Evolutionary conservation across 495 filamentous ascomycete species (phyloP).

Genomic region (Lophiostoma macrostomum): DNA sequence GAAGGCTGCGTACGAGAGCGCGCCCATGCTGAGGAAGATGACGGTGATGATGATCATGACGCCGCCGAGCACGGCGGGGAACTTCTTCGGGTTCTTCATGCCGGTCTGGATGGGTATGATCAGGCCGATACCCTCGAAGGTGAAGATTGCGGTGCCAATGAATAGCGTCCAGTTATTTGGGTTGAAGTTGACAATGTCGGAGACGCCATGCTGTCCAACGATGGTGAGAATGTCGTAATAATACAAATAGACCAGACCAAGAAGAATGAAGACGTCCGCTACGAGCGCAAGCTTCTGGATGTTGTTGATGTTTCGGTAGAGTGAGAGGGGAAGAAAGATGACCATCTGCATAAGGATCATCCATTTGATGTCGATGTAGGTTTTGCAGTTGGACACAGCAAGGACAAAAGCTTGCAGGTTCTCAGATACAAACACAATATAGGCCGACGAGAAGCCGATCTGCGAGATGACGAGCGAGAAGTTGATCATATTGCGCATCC

Average conservation of each 20-base stretch:
- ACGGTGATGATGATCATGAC: slow-evolving; percentile 94
- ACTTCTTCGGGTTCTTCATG: slow-evolving; percentile 85
- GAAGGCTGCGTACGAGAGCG: slow-evolving; percentile 92
- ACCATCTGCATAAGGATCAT: slow-evolving; percentile 91
- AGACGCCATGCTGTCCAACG: slow-evolving; percentile 65
- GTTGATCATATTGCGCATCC: slow-evolving; percentile 84
- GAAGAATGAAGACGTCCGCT: slow-evolving; percentile 88
- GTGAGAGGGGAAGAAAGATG: slow-evolving; percentile 86
- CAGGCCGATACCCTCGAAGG: slow-evolving; percentile 95
- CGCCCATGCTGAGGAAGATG: slow-evolving; percentile 87
- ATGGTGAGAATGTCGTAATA: slow-evolving; percentile 94
- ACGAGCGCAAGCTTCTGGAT: slow-evolving; percentile 76
- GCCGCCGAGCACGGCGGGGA: slow-evolving; percentile 76
- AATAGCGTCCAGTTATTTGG: slow-evolving; percentile 87
- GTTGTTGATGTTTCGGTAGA: slow-evolving; percentile 94
- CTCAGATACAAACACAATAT: slow-evolving; percentile 95
- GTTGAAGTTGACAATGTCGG: slow-evolving; percentile 87
- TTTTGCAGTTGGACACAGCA: slow-evolving; percentile 76
- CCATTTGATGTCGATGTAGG: slow-evolving; percentile 75
- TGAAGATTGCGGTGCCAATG: slow-evolving; percentile 98
- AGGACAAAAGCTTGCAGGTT: slow-evolving; percentile 92
- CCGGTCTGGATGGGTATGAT: slow-evolving; percentile 98
- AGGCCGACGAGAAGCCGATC: slow-evolving; percentile 93
- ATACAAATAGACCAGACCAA: slow-evolving; percentile 90
- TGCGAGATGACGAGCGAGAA: slow-evolving; percentile 89